Base-by-base conservation (phyloP, 1,284 basidiomycete species). In the Heterobasidion annosum region DNA sequence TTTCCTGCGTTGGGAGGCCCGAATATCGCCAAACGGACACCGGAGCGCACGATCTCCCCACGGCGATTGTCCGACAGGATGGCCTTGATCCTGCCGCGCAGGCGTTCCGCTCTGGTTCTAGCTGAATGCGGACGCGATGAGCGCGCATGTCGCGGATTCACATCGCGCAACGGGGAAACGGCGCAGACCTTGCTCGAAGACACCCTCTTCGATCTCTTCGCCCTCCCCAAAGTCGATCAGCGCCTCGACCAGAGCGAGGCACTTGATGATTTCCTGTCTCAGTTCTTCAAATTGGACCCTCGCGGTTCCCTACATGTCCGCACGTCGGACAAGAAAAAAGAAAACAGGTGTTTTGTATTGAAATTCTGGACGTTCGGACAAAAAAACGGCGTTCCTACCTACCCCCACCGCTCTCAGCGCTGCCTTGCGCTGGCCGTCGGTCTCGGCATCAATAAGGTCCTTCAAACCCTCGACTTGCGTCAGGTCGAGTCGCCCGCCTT, bases 1-100 rank as follows among this genome's bases (percentile, higher is more conserved):
- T 95, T 95, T 40, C 92, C 92, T 1, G 87, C 91, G 63, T 96
- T 96, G 0, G 93, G 90, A 16, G 91, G 89, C 0, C 92, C 92
- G 64, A 93, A 93, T 48, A 96, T 91, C 6, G 88, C 86, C 6
- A 95, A 73, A 37, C 81, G 81, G 43, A 94, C 78, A 0, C 93
- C 93, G 0, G 82, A 81, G n/a, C 87, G 82, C 55, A 93, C 71
- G 50, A 94, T 85, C 66, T 95, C 92, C 0, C 91, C 90, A 33
- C 87, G 75, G 32, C 85, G 76, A 49, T 77, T 81, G 64, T 91
- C 89, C 2, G 78, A 68, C 0, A 93, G 71, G 55, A 88, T 79
- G 0, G 62, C 64, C 34, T 69, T 65, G 50, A 93, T 85, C 18
- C 66, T 71, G 0, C 65, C 59, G 42, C 76, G 73, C 2, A 92